Conservation (phyloP, 2,329 filamentous ascomycete species). For the Geosmithia morbida region DNA sequence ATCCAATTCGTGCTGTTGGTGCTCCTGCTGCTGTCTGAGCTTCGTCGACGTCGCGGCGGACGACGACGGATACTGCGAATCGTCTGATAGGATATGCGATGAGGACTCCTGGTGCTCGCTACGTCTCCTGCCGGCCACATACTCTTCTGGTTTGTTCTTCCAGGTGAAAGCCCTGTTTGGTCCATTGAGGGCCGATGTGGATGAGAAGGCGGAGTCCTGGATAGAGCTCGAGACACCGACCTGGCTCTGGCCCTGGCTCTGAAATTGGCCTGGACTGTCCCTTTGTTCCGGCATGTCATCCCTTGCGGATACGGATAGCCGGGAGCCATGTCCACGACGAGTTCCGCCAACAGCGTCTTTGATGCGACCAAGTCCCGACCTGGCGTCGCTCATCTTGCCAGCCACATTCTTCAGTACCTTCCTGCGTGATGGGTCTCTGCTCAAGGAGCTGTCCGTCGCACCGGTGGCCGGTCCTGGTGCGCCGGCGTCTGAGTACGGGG, state of each 20-base stretch:
- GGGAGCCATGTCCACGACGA: slow-evolving; percentile 35
- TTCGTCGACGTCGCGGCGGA: background rate
- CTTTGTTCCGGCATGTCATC: slow-evolving; percentile 28
- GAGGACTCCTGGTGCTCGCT: slow-evolving; percentile 2
- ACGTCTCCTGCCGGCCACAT: slow-evolving; percentile 26
- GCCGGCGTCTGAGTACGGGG: slow-evolving; percentile 25
- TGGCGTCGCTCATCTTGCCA: slow-evolving; percentile 65
- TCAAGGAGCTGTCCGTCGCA: slow-evolving; percentile 30
- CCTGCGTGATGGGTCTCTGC: slow-evolving; percentile 45
- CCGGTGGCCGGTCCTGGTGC: slow-evolving; percentile 30
- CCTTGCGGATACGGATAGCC: slow-evolving; percentile 30
- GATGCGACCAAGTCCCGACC: slow-evolving; percentile 70
- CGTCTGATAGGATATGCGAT: background rate
- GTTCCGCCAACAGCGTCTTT: slow-evolving; percentile 65
- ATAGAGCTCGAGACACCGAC: too few species aligned
- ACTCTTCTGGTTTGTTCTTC: slow-evolving; percentile 50
- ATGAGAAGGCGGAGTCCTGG: slow-evolving; percentile 1
- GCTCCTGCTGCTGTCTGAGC: background rate
- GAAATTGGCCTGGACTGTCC: background rate
- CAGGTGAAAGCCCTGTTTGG: slow-evolving; percentile 40
- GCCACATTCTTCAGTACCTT: slow-evolving; percentile 68
- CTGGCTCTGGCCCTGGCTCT: background rate
- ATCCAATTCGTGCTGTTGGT: slow-evolving; percentile 8
- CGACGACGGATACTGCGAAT: background rate
- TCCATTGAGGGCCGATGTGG: slow-evolving; percentile 1